Conservation (phyloP, 208 protist genomes). For the Leishmania lainsoni region DNA sequence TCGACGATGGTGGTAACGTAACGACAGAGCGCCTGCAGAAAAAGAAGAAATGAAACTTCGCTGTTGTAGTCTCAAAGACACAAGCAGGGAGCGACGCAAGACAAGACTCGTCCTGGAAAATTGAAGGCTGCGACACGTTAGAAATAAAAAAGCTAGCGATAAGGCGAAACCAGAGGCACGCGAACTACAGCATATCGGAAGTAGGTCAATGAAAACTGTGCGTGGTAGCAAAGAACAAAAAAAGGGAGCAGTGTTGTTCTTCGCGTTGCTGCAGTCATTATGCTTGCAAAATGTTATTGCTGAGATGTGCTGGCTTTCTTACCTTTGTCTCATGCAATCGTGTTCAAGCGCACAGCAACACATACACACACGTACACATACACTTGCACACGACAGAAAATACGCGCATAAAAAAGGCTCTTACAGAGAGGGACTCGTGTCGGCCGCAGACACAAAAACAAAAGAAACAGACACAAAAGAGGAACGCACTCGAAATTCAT, state of each 20-base stretch:
- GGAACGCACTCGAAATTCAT: neutral
- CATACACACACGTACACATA: neutral
- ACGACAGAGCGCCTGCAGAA: conserved; percentile 8
- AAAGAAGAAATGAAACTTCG: conserved; percentile 1
- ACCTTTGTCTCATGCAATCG: neutral
- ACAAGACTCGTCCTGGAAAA: neutral
- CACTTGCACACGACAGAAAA: neutral
- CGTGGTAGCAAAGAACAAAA: conserved; percentile 21
- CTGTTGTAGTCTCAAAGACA: conserved; percentile 4
- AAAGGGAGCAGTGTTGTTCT: conserved; percentile 7
- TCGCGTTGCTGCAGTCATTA: neutral
- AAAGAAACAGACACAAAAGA: neutral
- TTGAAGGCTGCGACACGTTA: neutral
- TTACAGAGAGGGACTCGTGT: neutral
- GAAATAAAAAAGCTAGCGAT: conserved; percentile 21
- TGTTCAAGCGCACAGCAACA: neutral
- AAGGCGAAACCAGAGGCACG: neutral
- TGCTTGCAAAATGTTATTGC: neutral
- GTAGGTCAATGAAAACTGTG: neutral
- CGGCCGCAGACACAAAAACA: neutral
- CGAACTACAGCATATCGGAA: conserved; percentile 4
- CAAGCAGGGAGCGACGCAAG: neutral
- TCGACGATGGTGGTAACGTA: neutral
- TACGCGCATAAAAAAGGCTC: neutral
- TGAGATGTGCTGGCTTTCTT: neutral